Evolutionary conservation across 2,329 filamentous ascomycete genomes (phyloP), one percentile per base, ranked within the genome.

Genomic region (Fusarium siculi): DNA sequence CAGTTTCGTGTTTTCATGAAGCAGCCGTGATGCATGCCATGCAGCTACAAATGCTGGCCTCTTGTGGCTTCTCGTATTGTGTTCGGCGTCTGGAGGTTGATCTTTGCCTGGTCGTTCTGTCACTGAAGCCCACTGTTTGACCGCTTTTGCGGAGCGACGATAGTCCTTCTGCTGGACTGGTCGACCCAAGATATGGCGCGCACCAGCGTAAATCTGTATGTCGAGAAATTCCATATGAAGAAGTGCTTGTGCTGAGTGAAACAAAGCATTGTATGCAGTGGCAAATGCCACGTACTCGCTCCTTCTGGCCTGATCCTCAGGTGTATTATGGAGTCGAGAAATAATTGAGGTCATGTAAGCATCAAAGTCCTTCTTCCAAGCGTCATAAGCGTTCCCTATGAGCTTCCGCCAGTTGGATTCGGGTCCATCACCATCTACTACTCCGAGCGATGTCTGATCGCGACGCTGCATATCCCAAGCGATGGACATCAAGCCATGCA

Each of bases 401-500:
- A 60, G 46, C n/a, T 60, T 36, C 15, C 57, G 46, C 57, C 57
- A 60, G 9, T 60, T 60, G 1, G 57, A 53, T 7, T 36, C 47
- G 3, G 46, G 46, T 8, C n/a, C 36, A 9, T 54, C 57, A 8
- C 57, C 47, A 10, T 60, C 57, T 5, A 54, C 46, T 14, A 62
- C 58, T 1, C 58, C 58, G 86, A 91, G 83, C 0, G 87, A 87
- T 0, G 89, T 91, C 74, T 91, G 89, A 62, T 91, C 90, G 11
- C 90, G 83, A 4, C 90, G 83, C 56, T 88, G 87, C 82, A 92
- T 87, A 65, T 91, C 89, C 84, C 89, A 90, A 5, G 86, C 85
- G 7, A 91, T 84, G 1, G 88, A 90, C 89, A 92, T 91, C 2
- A 91, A 79, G 0, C 89, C 90, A 53, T 91, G 89, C 0, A 91